These are phyloP conservation scores for Butyriboletus loyo DNA, from an alignment of 768 basidiomycete species.

Conservation along the genomic window DNA sequence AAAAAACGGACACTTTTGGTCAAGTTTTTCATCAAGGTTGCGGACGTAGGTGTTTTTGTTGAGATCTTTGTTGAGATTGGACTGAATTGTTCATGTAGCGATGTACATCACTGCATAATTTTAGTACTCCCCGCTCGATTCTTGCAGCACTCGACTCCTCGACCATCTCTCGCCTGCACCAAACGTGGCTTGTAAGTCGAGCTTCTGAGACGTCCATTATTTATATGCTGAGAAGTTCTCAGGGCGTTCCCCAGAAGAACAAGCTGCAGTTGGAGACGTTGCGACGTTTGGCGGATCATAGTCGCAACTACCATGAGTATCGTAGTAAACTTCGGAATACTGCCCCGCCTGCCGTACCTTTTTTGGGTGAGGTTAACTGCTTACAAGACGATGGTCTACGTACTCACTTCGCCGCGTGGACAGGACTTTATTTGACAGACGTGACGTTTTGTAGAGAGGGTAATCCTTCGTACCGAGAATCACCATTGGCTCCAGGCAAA, in stretches of 20 bases:
- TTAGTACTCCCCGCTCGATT: constrained; percentile 89
- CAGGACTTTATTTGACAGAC: constrained; percentile 85
- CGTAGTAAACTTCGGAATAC: constrained; percentile 82
- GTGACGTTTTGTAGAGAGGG: constrained; percentile 96
- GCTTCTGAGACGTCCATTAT: not conserved
- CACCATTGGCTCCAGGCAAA: constrained; percentile 70
- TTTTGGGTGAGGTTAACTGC: constrained; percentile 62
- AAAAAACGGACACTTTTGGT: constrained; percentile 77
- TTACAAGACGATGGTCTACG: not conserved
- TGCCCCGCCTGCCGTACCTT: constrained; percentile 91
- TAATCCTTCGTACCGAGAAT: constrained; percentile 80
- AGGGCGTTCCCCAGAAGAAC: constrained; percentile 87
- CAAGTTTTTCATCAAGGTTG: constrained; percentile 93
- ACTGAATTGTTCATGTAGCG: constrained; percentile 49
- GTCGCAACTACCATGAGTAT: constrained; percentile 89
- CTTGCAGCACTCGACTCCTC: constrained; percentile 94
- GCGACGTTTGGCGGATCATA: constrained; percentile 86
- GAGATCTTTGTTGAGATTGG: constrained; percentile 5
- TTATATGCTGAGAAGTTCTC: constrained; percentile 10
- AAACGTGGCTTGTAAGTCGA: constrained; percentile 87
- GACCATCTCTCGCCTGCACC: constrained; percentile 85
- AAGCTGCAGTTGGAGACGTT: constrained; percentile 73
- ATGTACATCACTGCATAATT: constrained; percentile 80
- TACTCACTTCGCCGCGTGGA: constrained; percentile 14
- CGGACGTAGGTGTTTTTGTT: constrained; percentile 59